Evolutionary conservation across 257 asterid genomes (phyloP), one percentile per base, ranked within the genome.

Genomic region (Craterostigma plantagineum): DNA sequence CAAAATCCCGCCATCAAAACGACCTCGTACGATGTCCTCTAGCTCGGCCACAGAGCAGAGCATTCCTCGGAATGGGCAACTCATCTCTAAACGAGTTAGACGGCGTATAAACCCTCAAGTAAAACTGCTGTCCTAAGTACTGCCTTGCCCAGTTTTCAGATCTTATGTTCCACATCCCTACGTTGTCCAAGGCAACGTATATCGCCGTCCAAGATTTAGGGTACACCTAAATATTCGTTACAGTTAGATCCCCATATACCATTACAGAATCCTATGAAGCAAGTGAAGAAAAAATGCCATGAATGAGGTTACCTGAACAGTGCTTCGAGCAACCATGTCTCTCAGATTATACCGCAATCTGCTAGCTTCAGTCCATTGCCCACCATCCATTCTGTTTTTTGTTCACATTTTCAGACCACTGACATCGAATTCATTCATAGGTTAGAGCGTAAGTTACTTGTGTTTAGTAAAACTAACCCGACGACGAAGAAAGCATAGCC

Each of bases 401-500:
- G 13, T 11, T 7, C 8, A 38, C 43, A 38, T 11, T 9, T 9
- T 7, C 5, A 12, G 16, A 42, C 8, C 10, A 42, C 7, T 12
- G 15, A 9, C 6, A 11, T 14, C 8, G 16, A 11, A 14, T 10
- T 4, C 4, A 4, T 7, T 12, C 16, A 6, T 4, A 42, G 7
- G 14, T 4, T 11, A 8, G 17, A 13, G 37, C 11, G 11, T 34
- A 41, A 42, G 45, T 42, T 8, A 42, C 11, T 42, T 42, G 10
- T 7, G 43, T 38, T 34, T 11, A 4, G 9, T 10, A 38, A 7
- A 5, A 38, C 45, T 70, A 43, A 79, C 87, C 92, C 92, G 8
- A 75, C 87, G 7, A 75, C 80, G 69, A 71, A 79, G 44, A 79
- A 79, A 35, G 71, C 49, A 64, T 79, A 79, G 55, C 87, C 92